These are phyloP conservation scores for Kwoniella pini DNA, from an alignment of 768 basidiomycete genomes.

Conservation along the genomic window DNA sequence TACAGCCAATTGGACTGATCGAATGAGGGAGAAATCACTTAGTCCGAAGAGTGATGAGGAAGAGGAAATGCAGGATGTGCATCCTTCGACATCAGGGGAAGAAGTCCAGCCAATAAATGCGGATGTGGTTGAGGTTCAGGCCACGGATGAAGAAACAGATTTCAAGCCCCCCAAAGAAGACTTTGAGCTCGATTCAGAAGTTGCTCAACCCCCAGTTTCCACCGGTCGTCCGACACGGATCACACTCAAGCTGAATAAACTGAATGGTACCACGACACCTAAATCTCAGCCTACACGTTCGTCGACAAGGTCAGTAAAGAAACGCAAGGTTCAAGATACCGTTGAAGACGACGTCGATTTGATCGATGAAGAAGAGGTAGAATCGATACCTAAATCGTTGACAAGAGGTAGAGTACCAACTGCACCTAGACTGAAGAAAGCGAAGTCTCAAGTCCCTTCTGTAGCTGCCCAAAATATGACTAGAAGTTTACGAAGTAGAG, in stretches of 20 bases:
- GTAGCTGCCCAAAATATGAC: background rate
- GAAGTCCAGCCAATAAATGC: background rate
- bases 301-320: background rate
- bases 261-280: slow-evolving; percentile 2
- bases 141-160: background rate
- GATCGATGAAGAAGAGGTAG: background rate
- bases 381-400: background rate
- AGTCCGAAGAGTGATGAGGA: slow-evolving; percentile 7
- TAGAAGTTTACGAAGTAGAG: slow-evolving; percentile 18
- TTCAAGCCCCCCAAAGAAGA: background rate
- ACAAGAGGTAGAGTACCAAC: background rate
- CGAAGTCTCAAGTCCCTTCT: background rate
- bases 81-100: background rate
- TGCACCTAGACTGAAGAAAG: background rate
- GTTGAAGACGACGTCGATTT: slow-evolving; percentile 1
- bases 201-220: background rate
- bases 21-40: slow-evolving; percentile 1
- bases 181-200: slow-evolving; percentile 1
- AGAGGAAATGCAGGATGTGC: background rate
- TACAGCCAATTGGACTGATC: slow-evolving; percentile 10
- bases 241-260: slow-evolving; percentile 9
- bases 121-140: background rate
- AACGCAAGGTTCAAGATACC: slow-evolving; percentile 5
- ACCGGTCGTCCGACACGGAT: slow-evolving; percentile 10
- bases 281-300: background rate